Percentiles rank a stretch among this genome's conserved stretches.
Evolutionary conservation across 2,329 filamentous ascomycete species (phyloP).

Genomic region (Paecilomyces variotii): DNA sequence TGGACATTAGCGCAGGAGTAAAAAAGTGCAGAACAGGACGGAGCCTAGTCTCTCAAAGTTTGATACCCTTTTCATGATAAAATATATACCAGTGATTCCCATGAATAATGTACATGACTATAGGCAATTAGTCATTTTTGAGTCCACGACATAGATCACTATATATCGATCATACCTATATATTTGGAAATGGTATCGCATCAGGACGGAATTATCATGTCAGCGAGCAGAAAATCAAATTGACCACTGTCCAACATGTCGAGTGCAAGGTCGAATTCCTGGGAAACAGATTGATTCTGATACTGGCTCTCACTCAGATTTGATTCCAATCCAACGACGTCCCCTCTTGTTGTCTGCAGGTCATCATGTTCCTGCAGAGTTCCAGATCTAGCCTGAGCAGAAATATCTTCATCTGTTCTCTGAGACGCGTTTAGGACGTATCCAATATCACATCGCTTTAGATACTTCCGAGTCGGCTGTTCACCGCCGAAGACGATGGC

Average conservation of each 20-base stretch:
- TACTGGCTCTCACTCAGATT: background rate
- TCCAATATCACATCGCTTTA: conserved; percentile 16
- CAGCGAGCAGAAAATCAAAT: background rate
- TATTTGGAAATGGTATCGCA: background rate
- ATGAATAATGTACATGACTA: background rate
- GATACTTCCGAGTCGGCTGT: conserved; percentile 16
- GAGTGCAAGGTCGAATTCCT: background rate
- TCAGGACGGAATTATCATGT: background rate
- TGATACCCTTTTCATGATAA: background rate
- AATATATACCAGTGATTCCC: background rate
- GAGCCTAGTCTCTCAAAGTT: background rate
- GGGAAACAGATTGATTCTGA: background rate
- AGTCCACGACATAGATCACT: background rate
- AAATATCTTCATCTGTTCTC: background rate
- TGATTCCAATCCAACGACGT: background rate
- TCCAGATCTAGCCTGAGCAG: background rate
- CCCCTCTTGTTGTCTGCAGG: background rate
- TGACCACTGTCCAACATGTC: background rate
- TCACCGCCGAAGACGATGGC: conserved; percentile 18
- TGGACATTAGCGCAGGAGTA: background rate
- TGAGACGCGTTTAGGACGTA: conserved; percentile 9
- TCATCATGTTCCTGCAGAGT: background rate
- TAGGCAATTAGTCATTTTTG: background rate
- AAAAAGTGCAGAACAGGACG: background rate
- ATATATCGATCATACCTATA: background rate